phyloP scores from a whole-genome alignment of 257 asterid species.

The Eucommia ulmoides region DNA sequence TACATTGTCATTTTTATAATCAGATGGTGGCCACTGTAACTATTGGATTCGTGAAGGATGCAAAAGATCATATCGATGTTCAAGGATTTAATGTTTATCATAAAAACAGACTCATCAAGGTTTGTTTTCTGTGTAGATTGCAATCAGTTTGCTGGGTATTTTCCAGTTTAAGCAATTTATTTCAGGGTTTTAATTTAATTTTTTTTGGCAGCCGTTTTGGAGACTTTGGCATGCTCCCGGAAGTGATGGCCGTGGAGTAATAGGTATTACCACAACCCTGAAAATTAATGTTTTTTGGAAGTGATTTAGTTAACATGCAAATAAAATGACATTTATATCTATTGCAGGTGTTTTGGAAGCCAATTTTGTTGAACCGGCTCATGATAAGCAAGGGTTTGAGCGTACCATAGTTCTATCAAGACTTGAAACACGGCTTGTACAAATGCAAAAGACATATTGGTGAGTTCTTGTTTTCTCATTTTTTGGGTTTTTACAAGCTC shows the following conservation, averaged over 20 bases:
- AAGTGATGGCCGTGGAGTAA: constrained; percentile 98
- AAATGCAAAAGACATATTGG: constrained; percentile 87
- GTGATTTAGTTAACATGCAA: constrained; percentile 16
- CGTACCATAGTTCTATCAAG: constrained; percentile 81
- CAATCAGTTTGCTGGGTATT: too few relatives aligned
- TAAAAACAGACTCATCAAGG: constrained; percentile 96
- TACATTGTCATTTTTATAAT: constrained; percentile 9
- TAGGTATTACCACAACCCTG: constrained; percentile 39
- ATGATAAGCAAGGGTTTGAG: constrained; percentile 97
- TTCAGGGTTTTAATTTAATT: too few relatives aligned
- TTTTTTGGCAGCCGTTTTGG: constrained; percentile 76
- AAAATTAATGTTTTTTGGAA: constrained; percentile 5
- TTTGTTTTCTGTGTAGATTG: constrained; percentile 20
- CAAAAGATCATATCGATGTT: constrained; percentile 84
- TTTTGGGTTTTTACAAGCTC: background rate
- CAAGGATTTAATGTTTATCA: constrained; percentile 98
- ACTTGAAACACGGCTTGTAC: constrained; percentile 58
- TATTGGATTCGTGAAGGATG: constrained; percentile 97
- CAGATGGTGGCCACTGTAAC: constrained; percentile 85
- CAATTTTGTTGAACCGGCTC: constrained; percentile 97
- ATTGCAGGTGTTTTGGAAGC: constrained; percentile 85
- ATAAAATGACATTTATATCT: constrained; percentile 3
- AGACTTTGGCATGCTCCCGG: constrained; percentile 97
- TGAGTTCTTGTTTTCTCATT: constrained; percentile 20
- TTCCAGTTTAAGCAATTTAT: too few relatives aligned